These are phyloP conservation scores for Phytophthora tubulina DNA, from an alignment of 352 stramenopile genomes.

Conservation along the genomic window DNA sequence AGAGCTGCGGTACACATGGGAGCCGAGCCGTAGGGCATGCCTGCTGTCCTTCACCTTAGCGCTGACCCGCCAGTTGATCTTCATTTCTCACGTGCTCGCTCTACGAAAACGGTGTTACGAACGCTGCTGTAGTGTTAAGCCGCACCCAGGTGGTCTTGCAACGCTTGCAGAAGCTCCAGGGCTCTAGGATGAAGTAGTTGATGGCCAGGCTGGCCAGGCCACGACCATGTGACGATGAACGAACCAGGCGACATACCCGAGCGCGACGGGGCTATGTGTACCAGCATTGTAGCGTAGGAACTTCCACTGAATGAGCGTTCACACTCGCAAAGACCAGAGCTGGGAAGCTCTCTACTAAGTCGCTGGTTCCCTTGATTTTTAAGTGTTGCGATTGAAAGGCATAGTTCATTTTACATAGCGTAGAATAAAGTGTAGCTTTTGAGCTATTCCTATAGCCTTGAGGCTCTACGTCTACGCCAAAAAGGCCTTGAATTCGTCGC, in stretches of 20 bases:
- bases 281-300: not conserved
- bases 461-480: slow-evolving; percentile 45
- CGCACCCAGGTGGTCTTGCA: slow-evolving; percentile 4
- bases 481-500: slow-evolving; percentile 59
- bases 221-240: not conserved
- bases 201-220: not conserved
- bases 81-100: slow-evolving; percentile 27
- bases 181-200: too few species aligned
- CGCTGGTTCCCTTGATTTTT: not conserved
- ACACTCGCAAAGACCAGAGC: not conserved
- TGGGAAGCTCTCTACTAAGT: not conserved
- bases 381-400: not conserved
- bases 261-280: slow-evolving; percentile 10
- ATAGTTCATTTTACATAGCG: slow-evolving; percentile 38
- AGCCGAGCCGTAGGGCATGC: slow-evolving; percentile 4
- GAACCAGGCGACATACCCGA: slow-evolving; percentile 1
- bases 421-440: slow-evolving; percentile 17
- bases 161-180: too few species aligned
- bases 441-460: slow-evolving; percentile 12
- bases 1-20: slow-evolving; percentile 5
- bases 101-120: slow-evolving; percentile 24
- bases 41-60: slow-evolving; percentile 7
- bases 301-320: slow-evolving; percentile 12
- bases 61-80: slow-evolving; percentile 18
- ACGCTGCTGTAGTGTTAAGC: slow-evolving; percentile 8